Conservation (phyloP, 2,329 filamentous ascomycete species). For the Trichophyton simii region DNA sequence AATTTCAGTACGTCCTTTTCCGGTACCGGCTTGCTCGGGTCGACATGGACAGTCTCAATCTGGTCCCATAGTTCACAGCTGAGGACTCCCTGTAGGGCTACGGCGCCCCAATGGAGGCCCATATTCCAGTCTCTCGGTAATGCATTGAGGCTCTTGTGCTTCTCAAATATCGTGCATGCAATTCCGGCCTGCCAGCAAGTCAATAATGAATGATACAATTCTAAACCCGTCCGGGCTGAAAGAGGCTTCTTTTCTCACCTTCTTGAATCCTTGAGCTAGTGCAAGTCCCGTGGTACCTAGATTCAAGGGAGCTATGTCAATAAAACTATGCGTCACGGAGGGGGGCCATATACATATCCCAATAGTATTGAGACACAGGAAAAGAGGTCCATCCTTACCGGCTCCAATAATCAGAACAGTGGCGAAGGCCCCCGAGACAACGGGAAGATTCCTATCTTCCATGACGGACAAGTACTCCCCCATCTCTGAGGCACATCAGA, state of each 20-base stretch:
- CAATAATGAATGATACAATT: background rate
- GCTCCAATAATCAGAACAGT: slow-evolving; percentile 5
- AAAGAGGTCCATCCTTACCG: background rate
- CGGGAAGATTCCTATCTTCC: background rate
- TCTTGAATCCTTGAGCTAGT: slow-evolving; percentile 31
- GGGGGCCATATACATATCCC: background rate
- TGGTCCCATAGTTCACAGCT: slow-evolving; percentile 17
- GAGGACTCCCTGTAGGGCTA: slow-evolving; percentile 13
- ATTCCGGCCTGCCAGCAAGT: slow-evolving; percentile 13
- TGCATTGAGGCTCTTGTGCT: background rate
- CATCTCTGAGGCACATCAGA: background rate
- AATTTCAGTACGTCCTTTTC: slow-evolving; percentile 17
- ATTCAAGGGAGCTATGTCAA: background rate
- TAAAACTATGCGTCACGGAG: slow-evolving; percentile 1
- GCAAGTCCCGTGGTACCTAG: slow-evolving; percentile 32
- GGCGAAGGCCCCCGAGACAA: background rate
- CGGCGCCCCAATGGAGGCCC: slow-evolving; percentile 46
- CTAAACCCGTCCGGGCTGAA: background rate
- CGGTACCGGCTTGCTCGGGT: slow-evolving; percentile 18
- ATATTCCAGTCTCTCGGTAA: slow-evolving; percentile 38
- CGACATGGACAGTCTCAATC: slow-evolving; percentile 20
- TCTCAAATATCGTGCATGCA: slow-evolving; percentile 3
- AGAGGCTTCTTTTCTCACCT: slow-evolving; percentile 16
- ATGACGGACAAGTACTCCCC: background rate
- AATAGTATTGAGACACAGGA: background rate